These are phyloP conservation scores for Mallotus japonicus DNA, from an alignment of 441 rosid genomes.

Conservation along the genomic window DNA sequence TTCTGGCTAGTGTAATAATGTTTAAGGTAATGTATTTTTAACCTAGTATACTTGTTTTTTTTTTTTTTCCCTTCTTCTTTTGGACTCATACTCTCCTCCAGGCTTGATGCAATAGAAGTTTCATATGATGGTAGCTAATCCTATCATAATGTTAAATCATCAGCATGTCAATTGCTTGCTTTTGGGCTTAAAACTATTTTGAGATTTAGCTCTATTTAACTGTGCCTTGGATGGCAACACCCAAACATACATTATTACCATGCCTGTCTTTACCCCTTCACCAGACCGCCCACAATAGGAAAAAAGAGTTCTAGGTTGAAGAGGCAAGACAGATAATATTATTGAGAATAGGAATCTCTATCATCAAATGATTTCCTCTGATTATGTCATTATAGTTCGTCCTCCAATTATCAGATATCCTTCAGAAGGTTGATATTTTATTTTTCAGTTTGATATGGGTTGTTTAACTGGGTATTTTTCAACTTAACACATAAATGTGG, in stretches of 20 bases:
- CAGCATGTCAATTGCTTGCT: neutral
- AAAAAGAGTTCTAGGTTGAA: neutral
- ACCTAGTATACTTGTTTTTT: neutral
- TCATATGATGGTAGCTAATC: neutral
- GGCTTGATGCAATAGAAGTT: neutral
- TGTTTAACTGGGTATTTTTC: neutral
- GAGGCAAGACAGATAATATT: neutral
- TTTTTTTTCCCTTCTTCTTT: neutral
- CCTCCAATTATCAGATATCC: neutral
- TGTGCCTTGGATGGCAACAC: neutral
- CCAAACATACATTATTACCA: neutral
- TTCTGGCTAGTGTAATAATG: slow-evolving; percentile 91
- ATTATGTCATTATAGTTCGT: neutral
- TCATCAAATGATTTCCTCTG: neutral
- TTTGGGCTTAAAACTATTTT: neutral
- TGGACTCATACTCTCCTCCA: neutral
- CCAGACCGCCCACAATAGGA: neutral
- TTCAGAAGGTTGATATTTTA: neutral
- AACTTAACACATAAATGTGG: too few species aligned
- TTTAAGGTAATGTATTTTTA: slow-evolving; percentile 56
- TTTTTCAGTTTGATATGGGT: neutral
- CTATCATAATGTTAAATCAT: too few species aligned
- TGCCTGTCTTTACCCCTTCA: neutral
- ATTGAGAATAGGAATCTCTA: neutral
- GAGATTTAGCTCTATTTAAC: neutral